Percentiles rank a stretch among this genome's conserved stretches.
Conservation (phyloP, 148 eudicot species). For the Cornus florida region DNA sequence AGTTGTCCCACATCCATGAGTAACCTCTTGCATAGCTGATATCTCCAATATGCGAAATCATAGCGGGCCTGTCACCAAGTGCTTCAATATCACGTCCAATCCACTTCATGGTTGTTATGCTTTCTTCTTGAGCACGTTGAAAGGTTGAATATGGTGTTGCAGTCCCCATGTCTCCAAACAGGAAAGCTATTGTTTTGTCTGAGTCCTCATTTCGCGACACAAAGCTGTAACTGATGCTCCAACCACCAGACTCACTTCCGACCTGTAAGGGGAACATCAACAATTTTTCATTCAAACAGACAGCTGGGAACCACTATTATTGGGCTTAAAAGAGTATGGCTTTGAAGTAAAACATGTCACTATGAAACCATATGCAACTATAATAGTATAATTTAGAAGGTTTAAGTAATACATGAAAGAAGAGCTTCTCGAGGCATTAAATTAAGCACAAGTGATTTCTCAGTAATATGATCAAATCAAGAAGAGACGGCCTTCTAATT, state of each 20-base stretch:
- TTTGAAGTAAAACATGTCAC: not conserved
- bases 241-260: conserved; percentile 89
- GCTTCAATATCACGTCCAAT: conserved; percentile 79
- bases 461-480: not conserved
- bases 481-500: not conserved
- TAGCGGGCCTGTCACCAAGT: conserved; percentile 77
- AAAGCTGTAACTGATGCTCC: conserved; percentile 79
- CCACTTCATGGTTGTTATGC: conserved; percentile 85
- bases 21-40: conserved; percentile 92
- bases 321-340: not conserved
- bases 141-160: conserved; percentile 82
- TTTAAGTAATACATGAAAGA: not conserved
- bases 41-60: conserved; percentile 95
- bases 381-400: no score
- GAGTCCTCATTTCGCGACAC: conserved; percentile 66
- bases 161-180: conserved; percentile 98
- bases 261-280: conserved; percentile 44
- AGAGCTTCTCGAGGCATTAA: not conserved
- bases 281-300: not conserved
- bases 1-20: conserved; percentile 95
- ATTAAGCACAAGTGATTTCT: not conserved
- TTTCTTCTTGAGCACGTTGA: conserved; percentile 76
- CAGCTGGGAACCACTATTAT: not conserved
- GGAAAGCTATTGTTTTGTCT: conserved; percentile 74
- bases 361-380: not conserved